phyloP scores from a whole-genome alignment of 1,284 basidiomycete genomes.

The Kalmanozyma brasiliensis region DNA sequence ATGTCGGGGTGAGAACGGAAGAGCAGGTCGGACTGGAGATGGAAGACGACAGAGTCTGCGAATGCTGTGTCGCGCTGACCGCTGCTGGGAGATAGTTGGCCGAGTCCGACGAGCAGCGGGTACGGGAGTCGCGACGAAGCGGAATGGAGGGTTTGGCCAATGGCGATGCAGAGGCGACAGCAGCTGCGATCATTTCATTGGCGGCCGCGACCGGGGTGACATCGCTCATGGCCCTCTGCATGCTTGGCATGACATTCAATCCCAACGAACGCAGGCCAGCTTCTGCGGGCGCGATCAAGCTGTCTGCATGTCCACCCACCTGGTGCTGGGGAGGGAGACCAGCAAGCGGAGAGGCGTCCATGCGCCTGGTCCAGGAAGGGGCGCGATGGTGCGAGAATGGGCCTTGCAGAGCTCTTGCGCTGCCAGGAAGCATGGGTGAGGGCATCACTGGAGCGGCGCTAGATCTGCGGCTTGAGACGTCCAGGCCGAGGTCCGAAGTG shows the following conservation, averaged over 20 bases:
- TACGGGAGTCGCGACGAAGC: conserved; percentile 35
- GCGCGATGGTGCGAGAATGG: conserved; percentile 53
- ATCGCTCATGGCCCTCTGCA: conserved; percentile 34
- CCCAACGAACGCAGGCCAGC: conserved; percentile 14
- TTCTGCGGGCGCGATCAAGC: not conserved
- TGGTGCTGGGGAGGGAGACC: conserved; percentile 5
- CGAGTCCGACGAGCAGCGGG: conserved; percentile 38
- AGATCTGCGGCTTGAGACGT: conserved; percentile 24
- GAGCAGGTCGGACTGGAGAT: conserved; percentile 12
- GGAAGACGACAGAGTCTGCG: conserved; percentile 13
- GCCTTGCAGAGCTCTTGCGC: conserved; percentile 25
- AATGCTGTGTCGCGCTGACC: conserved; percentile 3
- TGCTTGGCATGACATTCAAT: conserved; percentile 4
- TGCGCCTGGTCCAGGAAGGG: conserved; percentile 46
- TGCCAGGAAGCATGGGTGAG: conserved; percentile 11
- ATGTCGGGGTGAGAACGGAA: conserved; percentile 5
- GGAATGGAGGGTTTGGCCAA: conserved; percentile 19
- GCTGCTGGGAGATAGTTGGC: conserved; percentile 10
- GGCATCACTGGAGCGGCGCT: conserved; percentile 23
- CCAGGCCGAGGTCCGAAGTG: conserved; percentile 37
- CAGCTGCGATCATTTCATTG: conserved; percentile 7
- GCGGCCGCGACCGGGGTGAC: conserved; percentile 23
- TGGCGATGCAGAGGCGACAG: conserved; percentile 5
- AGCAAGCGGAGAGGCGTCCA: conserved; percentile 18
- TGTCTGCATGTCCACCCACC: not conserved